Evolutionary conservation across 768 basidiomycete genomes (phyloP).

Genomic region (Exsudoporus frostii): DNA sequence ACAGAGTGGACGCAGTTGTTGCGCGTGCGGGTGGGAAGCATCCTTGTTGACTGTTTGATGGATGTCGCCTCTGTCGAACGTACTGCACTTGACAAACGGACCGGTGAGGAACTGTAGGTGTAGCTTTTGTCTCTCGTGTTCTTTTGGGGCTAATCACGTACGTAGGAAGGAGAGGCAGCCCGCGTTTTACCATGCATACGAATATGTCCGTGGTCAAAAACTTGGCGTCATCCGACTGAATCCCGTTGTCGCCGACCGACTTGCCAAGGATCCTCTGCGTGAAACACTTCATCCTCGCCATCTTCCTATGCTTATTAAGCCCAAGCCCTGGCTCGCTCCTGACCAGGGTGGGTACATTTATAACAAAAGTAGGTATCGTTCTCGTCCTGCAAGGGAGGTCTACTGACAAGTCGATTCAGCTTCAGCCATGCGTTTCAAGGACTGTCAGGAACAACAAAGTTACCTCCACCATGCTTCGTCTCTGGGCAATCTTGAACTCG

Average conservation of each 20-base stretch:
- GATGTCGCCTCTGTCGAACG: constrained; percentile 76
- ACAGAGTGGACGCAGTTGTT: constrained; percentile 78
- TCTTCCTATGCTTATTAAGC: constrained; percentile 92
- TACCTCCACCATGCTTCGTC: constrained; percentile 76
- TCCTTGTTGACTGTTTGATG: constrained; percentile 81
- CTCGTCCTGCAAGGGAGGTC: background rate
- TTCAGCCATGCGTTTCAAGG: constrained; percentile 88
- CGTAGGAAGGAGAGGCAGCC: constrained; percentile 74
- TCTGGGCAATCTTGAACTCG: constrained; percentile 73
- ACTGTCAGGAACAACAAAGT: constrained; percentile 75
- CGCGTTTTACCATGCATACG: constrained; percentile 89
- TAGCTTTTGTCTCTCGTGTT: background rate
- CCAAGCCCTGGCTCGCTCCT: constrained; percentile 79
- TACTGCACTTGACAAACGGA: constrained; percentile 52
- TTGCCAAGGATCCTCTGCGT: constrained; percentile 69
- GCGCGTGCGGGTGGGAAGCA: constrained; percentile 75
- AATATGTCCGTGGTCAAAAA: constrained; percentile 90
- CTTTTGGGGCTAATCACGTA: constrained; percentile 1
- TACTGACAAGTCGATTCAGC: constrained; percentile 36
- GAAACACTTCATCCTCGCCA: constrained; percentile 87
- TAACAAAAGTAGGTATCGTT: constrained; percentile 56
- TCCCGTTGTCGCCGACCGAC: constrained; percentile 68
- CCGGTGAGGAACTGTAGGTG: constrained; percentile 60
- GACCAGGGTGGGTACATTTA: constrained; percentile 82
- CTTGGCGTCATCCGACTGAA: constrained; percentile 91